phyloP scores from a whole-genome alignment of 441 rosid genomes.

The Isatis lusitanica region DNA sequence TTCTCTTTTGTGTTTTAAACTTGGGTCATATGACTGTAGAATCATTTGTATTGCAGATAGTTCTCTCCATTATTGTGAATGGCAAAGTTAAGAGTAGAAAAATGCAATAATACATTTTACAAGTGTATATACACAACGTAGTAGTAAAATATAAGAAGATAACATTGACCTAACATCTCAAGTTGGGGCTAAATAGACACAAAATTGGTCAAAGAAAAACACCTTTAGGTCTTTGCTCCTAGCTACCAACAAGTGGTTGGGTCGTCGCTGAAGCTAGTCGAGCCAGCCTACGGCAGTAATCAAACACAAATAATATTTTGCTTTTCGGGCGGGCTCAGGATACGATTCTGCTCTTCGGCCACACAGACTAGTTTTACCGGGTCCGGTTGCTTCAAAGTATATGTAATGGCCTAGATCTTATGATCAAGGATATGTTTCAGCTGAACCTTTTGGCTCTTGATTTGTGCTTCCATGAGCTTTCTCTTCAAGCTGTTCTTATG shows the following conservation, averaged over 20 bases:
- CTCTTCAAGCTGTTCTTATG: conserved; percentile 78
- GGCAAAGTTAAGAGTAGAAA: not conserved
- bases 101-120: not conserved
- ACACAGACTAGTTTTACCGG: not conserved
- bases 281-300: not conserved
- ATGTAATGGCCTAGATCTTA: conserved; percentile 47
- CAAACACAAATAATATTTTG: conserved; percentile 3
- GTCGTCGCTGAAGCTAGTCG: conserved; percentile 8
- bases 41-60: no score
- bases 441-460: conserved; percentile 76
- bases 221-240: not conserved
- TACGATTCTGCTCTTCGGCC: conserved; percentile 1
- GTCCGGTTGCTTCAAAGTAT: not conserved
- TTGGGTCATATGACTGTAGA: not conserved
- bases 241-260: conserved; percentile 22
- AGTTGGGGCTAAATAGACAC: not conserved
- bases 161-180: not conserved
- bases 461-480: conserved; percentile 79
- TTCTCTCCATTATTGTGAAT: not conserved
- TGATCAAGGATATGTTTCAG: conserved; percentile 77
- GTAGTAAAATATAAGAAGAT: not conserved
- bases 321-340: not conserved
- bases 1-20: not conserved
- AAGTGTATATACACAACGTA: not conserved
- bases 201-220: not conserved